phyloP scores from a whole-genome alignment of 2,329 filamentous ascomycete genomes.

The Thielaviopsis euricoi region DNA sequence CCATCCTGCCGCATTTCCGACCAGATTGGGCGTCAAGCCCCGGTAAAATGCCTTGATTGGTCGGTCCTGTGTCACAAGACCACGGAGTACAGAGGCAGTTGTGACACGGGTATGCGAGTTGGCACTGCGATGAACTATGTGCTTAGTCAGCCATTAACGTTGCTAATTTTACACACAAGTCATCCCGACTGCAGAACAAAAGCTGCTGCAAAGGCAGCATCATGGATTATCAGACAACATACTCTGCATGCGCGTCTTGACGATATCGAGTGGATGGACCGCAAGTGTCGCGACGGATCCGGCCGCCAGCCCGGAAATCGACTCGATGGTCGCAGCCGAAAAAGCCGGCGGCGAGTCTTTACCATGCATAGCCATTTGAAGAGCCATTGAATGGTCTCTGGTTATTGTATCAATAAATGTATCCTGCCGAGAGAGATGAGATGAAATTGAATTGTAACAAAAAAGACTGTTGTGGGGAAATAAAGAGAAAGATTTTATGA shows the following conservation, averaged over 20 bases:
- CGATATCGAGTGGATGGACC: constrained; percentile 83
- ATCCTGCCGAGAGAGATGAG: neutral
- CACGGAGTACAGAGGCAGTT: constrained; percentile 35
- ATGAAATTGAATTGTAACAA: neutral
- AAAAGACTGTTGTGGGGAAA: neutral
- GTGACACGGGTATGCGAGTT: constrained; percentile 22
- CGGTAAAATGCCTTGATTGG: constrained; percentile 63
- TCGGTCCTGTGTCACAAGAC: constrained; percentile 32
- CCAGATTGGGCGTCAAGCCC: constrained; percentile 73
- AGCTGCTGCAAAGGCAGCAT: neutral
- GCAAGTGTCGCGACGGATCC: constrained; percentile 73
- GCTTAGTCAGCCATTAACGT: neutral
- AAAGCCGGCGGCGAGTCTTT: neutral
- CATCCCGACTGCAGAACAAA: no score
- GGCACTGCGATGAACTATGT: constrained; percentile 1
- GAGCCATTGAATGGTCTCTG: neutral
- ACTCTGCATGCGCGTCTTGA: constrained; percentile 94
- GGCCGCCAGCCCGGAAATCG: constrained; percentile 75
- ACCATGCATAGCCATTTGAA: neutral
- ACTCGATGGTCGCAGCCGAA: constrained; percentile 61
- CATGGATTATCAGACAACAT: constrained; percentile 17
- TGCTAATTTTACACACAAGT: neutral
- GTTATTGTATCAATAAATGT: no score
- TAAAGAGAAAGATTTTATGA: neutral
- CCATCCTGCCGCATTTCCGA: constrained; percentile 86